Percentiles rank a stretch among this genome's conserved stretches.
Conservation (phyloP, 2,329 filamentous ascomycete genomes). For the Fusarium domesticum region DNA sequence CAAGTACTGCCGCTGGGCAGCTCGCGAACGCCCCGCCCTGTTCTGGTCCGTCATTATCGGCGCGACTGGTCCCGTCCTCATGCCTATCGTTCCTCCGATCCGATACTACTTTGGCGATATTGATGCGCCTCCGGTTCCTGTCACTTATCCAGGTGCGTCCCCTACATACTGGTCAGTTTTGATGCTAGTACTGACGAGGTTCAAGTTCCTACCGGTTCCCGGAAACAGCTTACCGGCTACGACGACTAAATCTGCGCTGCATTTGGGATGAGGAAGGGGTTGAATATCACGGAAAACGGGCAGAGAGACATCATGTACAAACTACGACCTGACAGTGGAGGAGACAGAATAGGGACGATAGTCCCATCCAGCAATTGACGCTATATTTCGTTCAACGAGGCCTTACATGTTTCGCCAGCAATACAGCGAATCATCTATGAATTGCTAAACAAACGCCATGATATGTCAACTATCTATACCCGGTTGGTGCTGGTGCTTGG, state of each 20-base stretch:
- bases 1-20: slow-evolving; percentile 83
- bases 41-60: slow-evolving; percentile 84
- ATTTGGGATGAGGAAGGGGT: slow-evolving; percentile 4
- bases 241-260: slow-evolving; percentile 45
- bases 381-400: slow-evolving; percentile 27
- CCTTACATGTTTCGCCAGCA: not conserved
- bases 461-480: not conserved
- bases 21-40: slow-evolving; percentile 83
- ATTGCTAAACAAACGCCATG: not conserved
- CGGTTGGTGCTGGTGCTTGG: slow-evolving; percentile 6
- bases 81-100: slow-evolving; percentile 71
- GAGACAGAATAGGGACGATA: slow-evolving; percentile 20
- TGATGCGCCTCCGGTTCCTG: slow-evolving; percentile 68
- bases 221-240: slow-evolving; percentile 59
- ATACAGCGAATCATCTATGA: slow-evolving; percentile 9
- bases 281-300: slow-evolving; percentile 8
- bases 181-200: not conserved
- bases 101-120: slow-evolving; percentile 71
- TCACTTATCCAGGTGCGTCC: slow-evolving; percentile 87
- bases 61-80: slow-evolving; percentile 64
- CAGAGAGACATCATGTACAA: slow-evolving; percentile 25
- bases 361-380: slow-evolving; percentile 27
- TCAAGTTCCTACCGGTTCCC: slow-evolving; percentile 55
- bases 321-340: slow-evolving; percentile 22
- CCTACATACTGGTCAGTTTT: rapidly evolving